These are phyloP conservation scores for Penicillium sp. DNA, from an alignment of 2,329 filamentous ascomycete genomes.

Conservation along the genomic window DNA sequence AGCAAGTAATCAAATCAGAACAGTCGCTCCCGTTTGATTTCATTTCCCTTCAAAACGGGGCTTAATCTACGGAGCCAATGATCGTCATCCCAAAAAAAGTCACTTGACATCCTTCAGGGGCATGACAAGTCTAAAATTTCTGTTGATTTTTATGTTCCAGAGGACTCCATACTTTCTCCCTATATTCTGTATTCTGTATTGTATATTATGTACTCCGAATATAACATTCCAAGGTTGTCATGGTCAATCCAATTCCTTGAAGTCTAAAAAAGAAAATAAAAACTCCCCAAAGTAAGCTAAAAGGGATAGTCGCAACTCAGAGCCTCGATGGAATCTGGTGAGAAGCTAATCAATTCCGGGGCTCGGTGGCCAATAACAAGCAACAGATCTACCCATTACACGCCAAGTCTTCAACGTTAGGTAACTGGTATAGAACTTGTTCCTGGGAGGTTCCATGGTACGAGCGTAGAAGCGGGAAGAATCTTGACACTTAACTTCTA, in stretches of 20 bases:
- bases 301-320: conserved; percentile 6
- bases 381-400: conserved; percentile 15
- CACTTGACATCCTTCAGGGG: conserved; percentile 14
- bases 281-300: background rate
- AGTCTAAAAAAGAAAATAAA: background rate
- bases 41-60: conserved; percentile 7
- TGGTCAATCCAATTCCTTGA: background rate
- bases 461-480: conserved; percentile 9
- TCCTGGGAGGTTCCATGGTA: conserved; percentile 13
- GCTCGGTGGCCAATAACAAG: background rate
- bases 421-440: conserved; percentile 14
- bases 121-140: conserved; percentile 18
- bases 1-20: conserved; percentile 28
- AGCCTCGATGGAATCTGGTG: conserved; percentile 3
- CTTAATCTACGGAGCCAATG: conserved; percentile 4
- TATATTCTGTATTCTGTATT: background rate
- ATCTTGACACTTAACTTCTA: background rate
- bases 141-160: background rate
- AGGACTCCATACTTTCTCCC: conserved; percentile 1
- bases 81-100: conserved; percentile 4
- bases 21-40: background rate
- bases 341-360: background rate
- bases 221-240: too few species aligned
- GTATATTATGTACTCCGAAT: too few species aligned
- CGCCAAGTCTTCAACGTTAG: conserved; percentile 15